Base-by-base conservation (phyloP, 768 basidiomycete genomes). In the Termitomyces sp. region DNA sequence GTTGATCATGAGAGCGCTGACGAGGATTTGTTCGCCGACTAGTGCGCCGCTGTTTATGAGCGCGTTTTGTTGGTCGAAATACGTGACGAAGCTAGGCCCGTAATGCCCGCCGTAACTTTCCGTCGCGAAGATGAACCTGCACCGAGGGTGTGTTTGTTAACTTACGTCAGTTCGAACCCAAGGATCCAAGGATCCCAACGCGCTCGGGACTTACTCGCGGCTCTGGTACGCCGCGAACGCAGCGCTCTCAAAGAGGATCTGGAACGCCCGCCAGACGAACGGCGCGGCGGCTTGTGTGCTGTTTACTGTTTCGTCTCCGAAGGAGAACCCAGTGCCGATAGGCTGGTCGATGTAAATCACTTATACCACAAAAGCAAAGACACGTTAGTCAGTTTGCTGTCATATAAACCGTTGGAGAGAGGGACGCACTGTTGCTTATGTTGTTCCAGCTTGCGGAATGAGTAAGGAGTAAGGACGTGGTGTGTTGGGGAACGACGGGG, bases 311-410 rank as follows among this genome's bases (percentile, higher is more conserved):
- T 81, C 77, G 0, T 68, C 75, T 16, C 86, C 85, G 57, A 78
- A 81, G 0, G 86, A 87, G 65, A 87, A 87, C 4, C 86, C 85
- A 0, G 84, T 80, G 0, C 84, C 84, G 39, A 88, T 82, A 4
- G 86, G 86, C 65, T 88, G 85, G 67, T 87, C 86, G 34, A 88
- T 83, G 66, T 87, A 88, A 36, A 88, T 82, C 70, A 88, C 86
- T n/a, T 88, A 53, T 1, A 13, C 20, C 20, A 22, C 27, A 27
- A 27, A 27, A 27, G 4, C 27, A 27, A 27, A 2, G 27, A 27
- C 8, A n/a, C 3, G 30, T 54, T 30, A 54, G n/a, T 15, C 15
- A 16, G 22, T 7, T 15, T 22, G 16, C 27, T 4, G 27, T 27
- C 27, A 27, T 4, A 27, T 27, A 27, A 6, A 2, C 16, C 24